Conservation (phyloP, 164 flowering plant genomes). For the Amborella trichopoda region DNA sequence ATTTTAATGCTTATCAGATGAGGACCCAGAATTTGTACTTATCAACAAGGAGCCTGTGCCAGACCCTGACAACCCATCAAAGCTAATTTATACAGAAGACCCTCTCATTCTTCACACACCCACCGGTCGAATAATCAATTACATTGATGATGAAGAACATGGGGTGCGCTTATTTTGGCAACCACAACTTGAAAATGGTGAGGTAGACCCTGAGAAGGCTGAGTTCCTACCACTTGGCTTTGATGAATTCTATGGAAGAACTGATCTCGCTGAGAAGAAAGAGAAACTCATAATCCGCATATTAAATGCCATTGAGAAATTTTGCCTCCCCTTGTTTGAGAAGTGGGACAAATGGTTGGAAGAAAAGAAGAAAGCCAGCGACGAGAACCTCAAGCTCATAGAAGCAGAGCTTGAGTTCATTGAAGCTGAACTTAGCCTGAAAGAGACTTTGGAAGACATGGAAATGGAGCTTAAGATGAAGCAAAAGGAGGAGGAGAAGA, state of each 20-base stretch:
- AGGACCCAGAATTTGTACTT: conserved; percentile 62
- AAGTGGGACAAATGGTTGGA: conserved; percentile 59
- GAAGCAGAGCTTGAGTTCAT: conserved; percentile 50
- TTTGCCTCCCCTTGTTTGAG: conserved; percentile 26
- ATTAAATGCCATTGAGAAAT: conserved; percentile 3
- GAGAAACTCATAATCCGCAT: conserved; percentile 4
- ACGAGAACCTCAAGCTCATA: conserved; percentile 32
- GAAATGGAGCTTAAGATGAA: conserved; percentile 43
- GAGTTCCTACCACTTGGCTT: conserved; percentile 73
- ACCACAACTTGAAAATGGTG: conserved; percentile 53
- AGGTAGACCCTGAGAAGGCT: conserved; percentile 56
- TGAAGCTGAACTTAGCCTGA: conserved; percentile 62
- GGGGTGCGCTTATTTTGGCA: conserved; percentile 90
- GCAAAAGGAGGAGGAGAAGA: conserved; percentile 61
- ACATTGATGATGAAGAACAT: conserved; percentile 66
- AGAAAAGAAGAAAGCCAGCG: conserved; percentile 50
- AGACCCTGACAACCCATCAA: conserved; percentile 69
- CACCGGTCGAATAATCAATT: conserved; percentile 65
- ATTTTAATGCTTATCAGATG: conserved; percentile 23
- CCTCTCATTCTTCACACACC: conserved; percentile 72
- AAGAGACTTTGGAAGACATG: conserved; percentile 61
- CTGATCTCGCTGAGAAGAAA: conserved; percentile 17
- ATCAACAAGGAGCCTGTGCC: conserved; percentile 75
- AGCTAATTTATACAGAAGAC: conserved; percentile 51
- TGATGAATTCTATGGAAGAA: conserved; percentile 73